Percentiles rank a stretch among this genome's conserved stretches.
phyloP scores from a whole-genome alignment of 73 alveolate species.

The Paramecium biaurelia region DNA sequence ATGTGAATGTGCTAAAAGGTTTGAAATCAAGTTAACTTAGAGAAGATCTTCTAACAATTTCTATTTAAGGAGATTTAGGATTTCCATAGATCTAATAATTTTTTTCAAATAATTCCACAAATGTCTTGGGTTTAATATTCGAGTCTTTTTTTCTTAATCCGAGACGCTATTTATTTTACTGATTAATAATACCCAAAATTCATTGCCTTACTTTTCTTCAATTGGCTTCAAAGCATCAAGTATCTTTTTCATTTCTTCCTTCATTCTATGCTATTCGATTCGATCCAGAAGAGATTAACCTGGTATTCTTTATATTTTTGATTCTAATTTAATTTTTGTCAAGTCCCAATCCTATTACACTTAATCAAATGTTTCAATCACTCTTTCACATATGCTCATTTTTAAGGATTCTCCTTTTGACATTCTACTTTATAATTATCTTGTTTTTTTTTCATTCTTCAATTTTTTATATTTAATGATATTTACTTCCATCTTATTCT shows the following conservation, averaged over 20 bases:
- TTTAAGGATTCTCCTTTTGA: neutral
- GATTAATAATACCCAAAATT: slow-evolving; percentile 33
- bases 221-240: neutral
- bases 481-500: neutral
- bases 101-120: neutral
- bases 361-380: neutral
- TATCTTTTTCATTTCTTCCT: neutral
- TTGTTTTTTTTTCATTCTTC: neutral
- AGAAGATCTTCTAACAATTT: slow-evolving; percentile 15
- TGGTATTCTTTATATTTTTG: neutral
- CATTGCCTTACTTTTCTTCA: slow-evolving; percentile 18
- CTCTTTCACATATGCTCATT: slow-evolving; percentile 12
- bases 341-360: neutral
- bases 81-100: neutral
- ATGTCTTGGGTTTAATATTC: neutral
- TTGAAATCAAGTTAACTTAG: neutral
- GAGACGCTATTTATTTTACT: neutral
- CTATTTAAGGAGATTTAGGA: slow-evolving; percentile 35
- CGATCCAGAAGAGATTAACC: slow-evolving; percentile 15
- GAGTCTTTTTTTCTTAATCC: slow-evolving; percentile 22
- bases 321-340: neutral
- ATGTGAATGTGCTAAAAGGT: slow-evolving; percentile 11
- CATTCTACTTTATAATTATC: neutral
- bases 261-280: neutral
- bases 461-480: neutral